Percentiles rank a stretch among this genome's conserved stretches.
Conservation (phyloP, 192 early-diverging fungal species). For the Obelidium mucronatum region DNA sequence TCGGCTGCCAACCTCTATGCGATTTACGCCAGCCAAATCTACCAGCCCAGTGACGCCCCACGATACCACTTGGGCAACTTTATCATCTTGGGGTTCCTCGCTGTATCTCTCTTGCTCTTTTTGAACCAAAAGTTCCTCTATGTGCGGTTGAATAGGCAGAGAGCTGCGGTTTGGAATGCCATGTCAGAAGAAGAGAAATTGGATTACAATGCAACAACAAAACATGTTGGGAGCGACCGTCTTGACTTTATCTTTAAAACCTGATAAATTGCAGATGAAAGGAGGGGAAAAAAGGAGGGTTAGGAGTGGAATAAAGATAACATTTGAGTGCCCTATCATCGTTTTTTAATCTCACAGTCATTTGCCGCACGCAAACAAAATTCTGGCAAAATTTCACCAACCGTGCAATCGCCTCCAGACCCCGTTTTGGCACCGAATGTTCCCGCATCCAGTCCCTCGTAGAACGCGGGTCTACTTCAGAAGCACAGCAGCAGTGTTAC, state of each 20-base stretch:
- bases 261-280: too few species aligned
- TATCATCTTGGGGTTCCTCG: constrained; percentile 53
- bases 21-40: constrained; percentile 38
- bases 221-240: constrained; percentile 58
- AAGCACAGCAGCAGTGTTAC: neutral
- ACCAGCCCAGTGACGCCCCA: constrained; percentile 52
- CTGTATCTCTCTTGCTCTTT: constrained; percentile 44
- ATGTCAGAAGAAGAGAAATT: constrained; percentile 59
- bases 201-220: constrained; percentile 61
- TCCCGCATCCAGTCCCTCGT: too few species aligned
- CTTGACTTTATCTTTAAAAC: constrained; percentile 54
- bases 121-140: constrained; percentile 55
- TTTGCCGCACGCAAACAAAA: too few species aligned
- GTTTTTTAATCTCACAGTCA: too few species aligned
- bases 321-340: too few species aligned
- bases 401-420: too few species aligned
- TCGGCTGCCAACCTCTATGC: constrained; percentile 36
- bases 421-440: too few species aligned
- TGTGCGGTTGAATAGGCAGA: constrained; percentile 50
- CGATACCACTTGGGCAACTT: constrained; percentile 58
- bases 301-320: too few species aligned
- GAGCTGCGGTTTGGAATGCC: constrained; percentile 55
- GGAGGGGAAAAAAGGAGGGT: too few species aligned
- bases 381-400: too few species aligned
- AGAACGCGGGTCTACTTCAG: too few species aligned